These are phyloP conservation scores for Apostasia shenzhenica DNA, from an alignment of 106 monocot species.

Conservation along the genomic window DNA sequence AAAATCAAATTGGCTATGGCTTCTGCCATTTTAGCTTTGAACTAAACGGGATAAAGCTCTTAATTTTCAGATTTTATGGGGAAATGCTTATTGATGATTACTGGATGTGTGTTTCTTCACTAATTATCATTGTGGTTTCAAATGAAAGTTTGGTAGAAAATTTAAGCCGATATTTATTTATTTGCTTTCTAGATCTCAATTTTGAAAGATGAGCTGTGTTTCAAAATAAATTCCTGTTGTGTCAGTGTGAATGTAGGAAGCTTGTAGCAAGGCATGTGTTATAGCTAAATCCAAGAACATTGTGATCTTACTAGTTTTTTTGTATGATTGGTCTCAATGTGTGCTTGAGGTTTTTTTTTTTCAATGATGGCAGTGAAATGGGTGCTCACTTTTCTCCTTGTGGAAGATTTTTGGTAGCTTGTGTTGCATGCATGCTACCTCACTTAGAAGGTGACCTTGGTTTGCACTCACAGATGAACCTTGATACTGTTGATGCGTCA, in stretches of 20 bases:
- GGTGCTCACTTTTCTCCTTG: constrained; percentile 98
- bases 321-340: not conserved
- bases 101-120: no score
- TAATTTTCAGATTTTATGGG: no score
- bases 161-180: no score
- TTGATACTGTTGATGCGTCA: constrained; percentile 44
- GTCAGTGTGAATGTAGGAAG: not conserved
- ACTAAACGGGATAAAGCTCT: no score
- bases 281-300: not conserved
- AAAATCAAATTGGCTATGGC: no score
- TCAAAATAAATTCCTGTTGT: not conserved
- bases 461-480: constrained; percentile 46
- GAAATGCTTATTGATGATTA: no score
- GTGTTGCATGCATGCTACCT: constrained; percentile 92
- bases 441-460: constrained; percentile 70
- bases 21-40: no score
- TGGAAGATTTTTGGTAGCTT: constrained; percentile 91
- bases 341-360: not conserved
- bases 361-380: constrained; percentile 78
- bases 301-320: not conserved
- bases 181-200: no score
- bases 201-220: no score
- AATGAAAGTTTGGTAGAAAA: no score
- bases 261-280: not conserved
- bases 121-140: no score